Base-by-base conservation (phyloP, 2,329 filamentous ascomycete species). In the Colletotrichum musae region DNA sequence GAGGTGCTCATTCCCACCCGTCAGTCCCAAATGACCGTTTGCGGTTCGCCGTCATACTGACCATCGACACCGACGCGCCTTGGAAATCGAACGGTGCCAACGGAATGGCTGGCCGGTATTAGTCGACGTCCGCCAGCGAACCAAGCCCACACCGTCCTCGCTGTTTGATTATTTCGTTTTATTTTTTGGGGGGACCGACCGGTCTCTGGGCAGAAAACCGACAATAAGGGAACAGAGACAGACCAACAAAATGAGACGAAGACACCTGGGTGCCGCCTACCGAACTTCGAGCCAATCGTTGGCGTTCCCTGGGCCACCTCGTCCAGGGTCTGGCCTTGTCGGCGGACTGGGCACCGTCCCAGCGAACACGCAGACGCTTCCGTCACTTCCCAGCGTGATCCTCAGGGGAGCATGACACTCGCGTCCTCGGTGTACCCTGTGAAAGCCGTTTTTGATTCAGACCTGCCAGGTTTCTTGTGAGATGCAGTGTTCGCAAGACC, bases 341-440 rank as follows among this genome's bases (percentile, higher is more conserved):
- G 50, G 7, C 28, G 16, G 10, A 24, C 50, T 57, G 68, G 58
- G 47, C 63, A 57, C 48, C 51, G 57, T 62, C 57, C 56, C 62
- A 61, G 64, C 56, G 63, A 36, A 70, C 63, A 58, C 64, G 67
- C 67, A 62, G 36, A 58, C 64, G 45, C 68, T 68, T 58, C 64
- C 64, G 54, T 63, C 52, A 53, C 68, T 57, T 47, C 62, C 57
- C 47, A 68, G 58, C 62, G 48, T 63, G 64, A 52, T 57, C 36
- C 62, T 60, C 66, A 56, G 50, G 56, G 28, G 39, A 51, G 15
- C n/a, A 50, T 39, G n/a, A 50, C n/a, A 28, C n/a, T 57, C 43
- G 9, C 21, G 28, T 51, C 61, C n/a, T 41, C 43, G 21, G 51
- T 43, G 45, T 64, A n/a, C 61, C 56, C 56, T 47, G 62, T 26